Evolutionary conservation across 768 basidiomycete genomes (phyloP).

Genomic region (Brasilioporus rufonigricans): DNA sequence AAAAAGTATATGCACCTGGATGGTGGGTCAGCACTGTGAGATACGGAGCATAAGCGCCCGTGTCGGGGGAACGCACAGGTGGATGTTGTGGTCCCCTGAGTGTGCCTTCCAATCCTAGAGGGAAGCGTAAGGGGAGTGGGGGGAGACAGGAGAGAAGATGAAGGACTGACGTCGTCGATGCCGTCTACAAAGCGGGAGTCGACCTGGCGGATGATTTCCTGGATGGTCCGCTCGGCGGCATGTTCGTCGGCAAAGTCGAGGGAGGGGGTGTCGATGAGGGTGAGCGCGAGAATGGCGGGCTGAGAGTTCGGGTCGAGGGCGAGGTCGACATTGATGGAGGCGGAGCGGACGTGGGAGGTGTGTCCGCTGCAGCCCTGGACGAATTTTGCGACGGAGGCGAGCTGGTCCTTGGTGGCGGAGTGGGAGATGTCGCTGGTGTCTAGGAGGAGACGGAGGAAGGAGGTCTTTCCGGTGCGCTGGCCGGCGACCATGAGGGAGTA

Average conservation of each 20-base stretch:
- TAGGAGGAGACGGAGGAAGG: constrained; percentile 81
- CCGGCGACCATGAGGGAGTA: constrained; percentile 82
- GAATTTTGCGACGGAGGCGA: constrained; percentile 78
- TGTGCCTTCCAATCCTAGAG: constrained; percentile 69
- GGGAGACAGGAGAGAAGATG: constrained; percentile 16
- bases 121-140: constrained; percentile 15
- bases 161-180: constrained; percentile 68
- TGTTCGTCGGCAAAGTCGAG: constrained; percentile 70
- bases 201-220: constrained; percentile 68
- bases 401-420: constrained; percentile 67
- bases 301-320: constrained; percentile 47
- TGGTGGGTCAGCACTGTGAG: constrained; percentile 21
- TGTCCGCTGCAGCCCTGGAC: constrained; percentile 71
- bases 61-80: constrained; percentile 54
- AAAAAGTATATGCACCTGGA: constrained; percentile 82
- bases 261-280: constrained; percentile 80
- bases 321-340: constrained; percentile 69
- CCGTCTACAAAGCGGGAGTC: constrained; percentile 73
- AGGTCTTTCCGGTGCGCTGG: constrained; percentile 81
- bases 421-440: constrained; percentile 73
- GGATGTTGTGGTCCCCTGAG: constrained; percentile 73
- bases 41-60: constrained; percentile 30
- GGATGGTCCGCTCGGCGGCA: constrained; percentile 58
- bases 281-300: constrained; percentile 55
- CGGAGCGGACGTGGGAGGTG: constrained; percentile 68